Conservation (phyloP, 129 eudicot species). For the Glebionis coronaria region DNA sequence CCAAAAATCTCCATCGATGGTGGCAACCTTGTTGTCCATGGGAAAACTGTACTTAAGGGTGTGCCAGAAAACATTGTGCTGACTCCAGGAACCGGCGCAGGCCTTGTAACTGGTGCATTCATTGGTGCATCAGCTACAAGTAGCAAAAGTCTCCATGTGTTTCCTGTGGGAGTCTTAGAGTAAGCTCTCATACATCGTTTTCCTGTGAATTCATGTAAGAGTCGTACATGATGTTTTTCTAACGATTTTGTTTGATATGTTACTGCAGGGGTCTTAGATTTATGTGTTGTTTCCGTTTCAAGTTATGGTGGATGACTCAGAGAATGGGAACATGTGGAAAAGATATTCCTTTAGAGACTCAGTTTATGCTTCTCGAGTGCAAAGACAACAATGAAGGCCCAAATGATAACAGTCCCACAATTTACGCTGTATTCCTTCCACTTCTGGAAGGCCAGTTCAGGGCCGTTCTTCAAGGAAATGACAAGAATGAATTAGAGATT, state of each 20-base stretch:
- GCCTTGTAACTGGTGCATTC: constrained; percentile 78
- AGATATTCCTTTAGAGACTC: constrained; percentile 93
- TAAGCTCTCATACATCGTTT: constrained; percentile 32
- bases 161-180: constrained; percentile 86
- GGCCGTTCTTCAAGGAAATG: constrained; percentile 93
- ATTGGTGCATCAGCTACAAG: constrained; percentile 70
- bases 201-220: too few relatives aligned
- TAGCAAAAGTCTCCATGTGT: constrained; percentile 76
- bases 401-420: constrained; percentile 49
- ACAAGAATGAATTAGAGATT: constrained; percentile 78
- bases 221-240: too few relatives aligned
- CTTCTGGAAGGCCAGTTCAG: constrained; percentile 89
- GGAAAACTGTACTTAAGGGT: constrained; percentile 69
- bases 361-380: constrained; percentile 88
- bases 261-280: constrained; percentile 74
- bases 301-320: constrained; percentile 99
- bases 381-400: constrained; percentile 51
- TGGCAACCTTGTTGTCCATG: constrained; percentile 87
- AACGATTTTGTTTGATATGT: constrained; percentile 10
- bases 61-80: constrained; percentile 83
- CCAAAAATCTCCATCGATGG: constrained; percentile 72
- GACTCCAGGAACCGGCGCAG: constrained; percentile 73
- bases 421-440: constrained; percentile 86
- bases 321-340: constrained; percentile 90
- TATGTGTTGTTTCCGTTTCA: constrained; percentile 89